Percentiles rank a stretch among this genome's conserved stretches.
Evolutionary conservation across 2,329 filamentous ascomycete species (phyloP).

Genomic region (Colletotrichum endophyticum): DNA sequence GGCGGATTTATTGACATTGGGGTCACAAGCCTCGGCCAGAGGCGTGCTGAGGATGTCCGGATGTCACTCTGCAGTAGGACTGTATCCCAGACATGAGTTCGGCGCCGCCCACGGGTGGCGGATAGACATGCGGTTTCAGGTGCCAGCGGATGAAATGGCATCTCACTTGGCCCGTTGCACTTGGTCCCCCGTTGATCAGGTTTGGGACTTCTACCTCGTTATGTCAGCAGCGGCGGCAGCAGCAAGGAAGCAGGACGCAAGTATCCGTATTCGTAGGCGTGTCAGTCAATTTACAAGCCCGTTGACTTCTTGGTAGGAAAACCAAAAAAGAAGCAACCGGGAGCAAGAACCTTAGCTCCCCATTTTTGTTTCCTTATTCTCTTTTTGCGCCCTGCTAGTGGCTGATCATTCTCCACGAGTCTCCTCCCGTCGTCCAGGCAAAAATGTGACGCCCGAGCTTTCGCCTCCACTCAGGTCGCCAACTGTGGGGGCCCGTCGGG

Average conservation of each 20-base stretch:
- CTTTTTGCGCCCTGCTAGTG: slow-evolving; percentile 3
- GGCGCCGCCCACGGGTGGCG: not conserved
- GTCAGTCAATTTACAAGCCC: not conserved
- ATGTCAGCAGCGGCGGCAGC: not conserved
- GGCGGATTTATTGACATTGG: not conserved
- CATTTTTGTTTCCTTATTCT: not conserved
- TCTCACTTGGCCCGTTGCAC: not conserved
- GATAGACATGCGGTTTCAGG: slow-evolving; percentile 5
- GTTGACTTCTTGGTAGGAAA: not conserved
- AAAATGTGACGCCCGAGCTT: slow-evolving; percentile 8
- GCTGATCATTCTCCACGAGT: slow-evolving; percentile 10
- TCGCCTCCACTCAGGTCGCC: not conserved
- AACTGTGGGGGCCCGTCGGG: not conserved
- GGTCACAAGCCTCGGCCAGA: not conserved
- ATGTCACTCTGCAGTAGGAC: not conserved
- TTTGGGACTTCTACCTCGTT: not conserved
- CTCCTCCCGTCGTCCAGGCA: slow-evolving; percentile 20
- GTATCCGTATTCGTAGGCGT: not conserved
- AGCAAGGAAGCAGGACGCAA: not conserved
- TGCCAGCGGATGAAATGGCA: not conserved
- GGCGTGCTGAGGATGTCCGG: not conserved
- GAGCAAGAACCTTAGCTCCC: not conserved
- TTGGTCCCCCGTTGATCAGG: not conserved
- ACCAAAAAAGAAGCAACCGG: not conserved
- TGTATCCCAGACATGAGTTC: not conserved